phyloP scores from a whole-genome alignment of 169 alveolate species.

The Besnoitia besnoiti region DNA sequence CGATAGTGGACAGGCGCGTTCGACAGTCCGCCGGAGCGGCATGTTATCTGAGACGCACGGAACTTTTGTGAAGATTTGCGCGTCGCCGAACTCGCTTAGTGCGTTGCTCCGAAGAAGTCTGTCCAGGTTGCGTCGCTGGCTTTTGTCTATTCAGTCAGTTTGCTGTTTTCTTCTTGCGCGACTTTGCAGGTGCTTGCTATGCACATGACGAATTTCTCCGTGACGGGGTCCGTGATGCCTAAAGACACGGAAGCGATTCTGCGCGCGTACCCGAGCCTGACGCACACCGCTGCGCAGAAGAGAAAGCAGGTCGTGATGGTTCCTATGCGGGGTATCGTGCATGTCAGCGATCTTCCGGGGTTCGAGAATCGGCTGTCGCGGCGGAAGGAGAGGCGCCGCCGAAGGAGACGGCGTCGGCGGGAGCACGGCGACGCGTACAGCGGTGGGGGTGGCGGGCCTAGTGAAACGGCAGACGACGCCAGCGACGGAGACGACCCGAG shows the following conservation, averaged over 20 bases:
- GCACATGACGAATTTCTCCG: conserved; percentile 54
- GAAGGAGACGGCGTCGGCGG: not conserved
- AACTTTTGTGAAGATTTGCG: too few relatives aligned
- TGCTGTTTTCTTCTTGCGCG: not conserved
- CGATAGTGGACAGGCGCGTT: too few relatives aligned
- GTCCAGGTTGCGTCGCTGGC: too few relatives aligned
- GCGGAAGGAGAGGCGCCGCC: not conserved
- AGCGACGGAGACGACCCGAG: not conserved
- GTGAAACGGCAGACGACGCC: not conserved
- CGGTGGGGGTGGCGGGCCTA: not conserved
- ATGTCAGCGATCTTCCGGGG: not conserved
- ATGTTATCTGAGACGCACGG: too few relatives aligned
- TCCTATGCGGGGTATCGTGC: not conserved
- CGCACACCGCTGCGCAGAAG: not conserved
- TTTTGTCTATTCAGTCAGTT: too few relatives aligned
- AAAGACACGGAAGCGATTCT: conserved; percentile 31
- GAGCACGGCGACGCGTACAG: not conserved
- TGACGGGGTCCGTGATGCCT: conserved; percentile 59
- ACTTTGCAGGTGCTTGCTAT: conserved; percentile 60
- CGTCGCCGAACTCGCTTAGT: too few relatives aligned
- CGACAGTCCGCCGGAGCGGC: too few relatives aligned
- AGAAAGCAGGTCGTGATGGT: not conserved
- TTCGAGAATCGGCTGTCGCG: not conserved
- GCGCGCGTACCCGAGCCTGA: not conserved
- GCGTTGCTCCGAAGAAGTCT: too few relatives aligned